Base-by-base conservation (phyloP, 2,329 filamentous ascomycete genomes). In the Endothia cerciana region DNA sequence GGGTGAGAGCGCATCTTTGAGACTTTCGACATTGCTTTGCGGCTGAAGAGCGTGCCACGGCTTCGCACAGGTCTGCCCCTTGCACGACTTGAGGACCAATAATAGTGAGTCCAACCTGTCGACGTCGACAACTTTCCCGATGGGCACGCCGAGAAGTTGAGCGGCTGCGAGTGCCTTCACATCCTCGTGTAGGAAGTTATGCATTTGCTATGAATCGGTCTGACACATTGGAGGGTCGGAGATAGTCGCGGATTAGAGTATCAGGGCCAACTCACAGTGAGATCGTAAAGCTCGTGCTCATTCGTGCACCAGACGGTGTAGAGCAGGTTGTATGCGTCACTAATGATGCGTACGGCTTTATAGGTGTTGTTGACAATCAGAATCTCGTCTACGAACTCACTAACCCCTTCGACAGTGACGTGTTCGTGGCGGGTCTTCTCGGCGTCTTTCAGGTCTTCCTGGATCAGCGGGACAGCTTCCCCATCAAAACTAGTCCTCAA, bases 261-360 rank as follows among this genome's bases (percentile, higher is more conserved):
- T 59, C 25, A 41, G 19, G 51, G 8, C 3, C 51, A 22, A 55
- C 51, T 55, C 19, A 83, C 85, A 71, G 78, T 82, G 56, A 88
- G 71, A 67, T 90, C 81, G 72, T 89, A 91, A 0, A 88, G 80
- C 70, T 90, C 87, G 62, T 85, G 83, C 68, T 89, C 87, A 55
- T 86, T 86, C 10, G 77, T 88, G 70, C 88, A 90, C 87, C 88
- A 90, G 0, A 89, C 85, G 0, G 85, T 83, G 72, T 90, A 90
- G 66, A 86, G 84, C 5, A 89, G 70, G 69, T 82, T 84, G 70
- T 89, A 89, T 2, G 76, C 74, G 1, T 81, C 72, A 0, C 80
- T 76, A 2, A 85, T 76, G 4, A 88, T 71, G 8, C 85, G 80
- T 4, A 87, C 69, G 0, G 78, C 80, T 70, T 88, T 87, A 76